These are phyloP conservation scores for Fusarium sp. DNA, from an alignment of 2,329 filamentous ascomycete species.

Conservation along the genomic window DNA sequence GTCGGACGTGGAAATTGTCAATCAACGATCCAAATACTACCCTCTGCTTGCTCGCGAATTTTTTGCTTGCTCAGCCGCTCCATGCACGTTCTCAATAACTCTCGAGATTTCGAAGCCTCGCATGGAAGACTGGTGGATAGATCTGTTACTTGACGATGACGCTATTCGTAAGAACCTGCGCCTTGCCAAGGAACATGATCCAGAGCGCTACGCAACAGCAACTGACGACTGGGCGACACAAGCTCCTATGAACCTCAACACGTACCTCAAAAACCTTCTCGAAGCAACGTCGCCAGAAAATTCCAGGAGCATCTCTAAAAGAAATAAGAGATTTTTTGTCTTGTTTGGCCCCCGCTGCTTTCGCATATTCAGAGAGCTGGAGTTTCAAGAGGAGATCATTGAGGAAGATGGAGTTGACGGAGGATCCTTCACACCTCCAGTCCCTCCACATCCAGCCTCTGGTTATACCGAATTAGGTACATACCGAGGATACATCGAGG, in stretches of 20 bases:
- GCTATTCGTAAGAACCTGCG: conserved; percentile 60
- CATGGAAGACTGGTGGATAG: conserved; percentile 60
- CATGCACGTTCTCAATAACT: conserved; percentile 60
- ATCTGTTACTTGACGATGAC: conserved; percentile 61
- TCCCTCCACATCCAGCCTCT: conserved; percentile 53
- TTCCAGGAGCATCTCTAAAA: conserved; percentile 65
- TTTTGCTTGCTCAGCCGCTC: conserved; percentile 60
- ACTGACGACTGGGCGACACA: conserved; percentile 58
- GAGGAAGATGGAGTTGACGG: conserved; percentile 59
- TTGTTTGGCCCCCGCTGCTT: conserved; percentile 67
- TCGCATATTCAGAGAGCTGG: conserved; percentile 64
- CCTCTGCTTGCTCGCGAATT: conserved; percentile 56
- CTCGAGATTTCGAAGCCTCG: conserved; percentile 67
- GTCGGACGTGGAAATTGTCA: conserved; percentile 42
- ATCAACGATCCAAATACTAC: conserved; percentile 55
- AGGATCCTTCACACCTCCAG: conserved; percentile 55
- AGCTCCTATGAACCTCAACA: conserved; percentile 63
- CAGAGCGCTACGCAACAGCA: conserved; percentile 63
- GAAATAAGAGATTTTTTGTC: conserved; percentile 70
- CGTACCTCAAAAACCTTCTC: conserved; percentile 67
- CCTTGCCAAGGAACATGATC: conserved; percentile 60
- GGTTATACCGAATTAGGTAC: conserved; percentile 58
- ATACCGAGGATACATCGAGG: conserved; percentile 64
- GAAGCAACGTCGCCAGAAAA: conserved; percentile 55
- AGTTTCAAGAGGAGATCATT: conserved; percentile 61